Conservation (phyloP, 805 yeast species). For the Dipodascus albidus region DNA sequence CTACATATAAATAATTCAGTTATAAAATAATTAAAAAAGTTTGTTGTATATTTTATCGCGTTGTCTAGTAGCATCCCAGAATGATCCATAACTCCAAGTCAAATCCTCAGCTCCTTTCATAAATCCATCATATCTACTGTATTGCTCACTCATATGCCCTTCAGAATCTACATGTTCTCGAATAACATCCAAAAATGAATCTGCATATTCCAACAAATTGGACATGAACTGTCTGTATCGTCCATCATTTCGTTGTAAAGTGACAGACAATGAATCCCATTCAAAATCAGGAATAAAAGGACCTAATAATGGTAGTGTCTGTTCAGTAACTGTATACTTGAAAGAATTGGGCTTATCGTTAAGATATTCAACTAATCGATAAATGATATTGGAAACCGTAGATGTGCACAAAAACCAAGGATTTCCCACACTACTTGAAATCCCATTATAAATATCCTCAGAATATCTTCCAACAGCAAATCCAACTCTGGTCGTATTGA, state of each 20-base stretch:
- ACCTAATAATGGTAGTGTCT: constrained; percentile 10
- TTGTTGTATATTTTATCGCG: background rate
- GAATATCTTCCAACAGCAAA: constrained; percentile 87
- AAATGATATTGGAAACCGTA: constrained; percentile 24
- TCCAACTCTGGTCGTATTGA: constrained; percentile 25
- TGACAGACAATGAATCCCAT: constrained; percentile 6
- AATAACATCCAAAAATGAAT: constrained; percentile 37
- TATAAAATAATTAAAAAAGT: background rate
- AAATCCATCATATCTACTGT: constrained; percentile 67
- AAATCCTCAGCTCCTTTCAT: constrained; percentile 81
- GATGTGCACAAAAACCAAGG: constrained; percentile 73
- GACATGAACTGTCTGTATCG: constrained; percentile 10
- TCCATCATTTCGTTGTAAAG: constrained; percentile 6
- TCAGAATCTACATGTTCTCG: constrained; percentile 39
- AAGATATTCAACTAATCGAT: constrained; percentile 21
- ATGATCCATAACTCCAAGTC: constrained; percentile 85
- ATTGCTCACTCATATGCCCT: constrained; percentile 82
- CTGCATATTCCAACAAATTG: constrained; percentile 29
- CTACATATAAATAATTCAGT: too few species aligned
- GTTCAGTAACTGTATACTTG: constrained; percentile 7
- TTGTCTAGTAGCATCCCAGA: constrained; percentile 41
- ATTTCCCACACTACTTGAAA: constrained; percentile 62
- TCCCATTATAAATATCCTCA: constrained; percentile 80
- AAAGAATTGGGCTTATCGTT: constrained; percentile 9
- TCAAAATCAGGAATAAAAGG: constrained; percentile 15